Conservation (phyloP, 257 asterid genomes). For the Solanum chilense region DNA sequence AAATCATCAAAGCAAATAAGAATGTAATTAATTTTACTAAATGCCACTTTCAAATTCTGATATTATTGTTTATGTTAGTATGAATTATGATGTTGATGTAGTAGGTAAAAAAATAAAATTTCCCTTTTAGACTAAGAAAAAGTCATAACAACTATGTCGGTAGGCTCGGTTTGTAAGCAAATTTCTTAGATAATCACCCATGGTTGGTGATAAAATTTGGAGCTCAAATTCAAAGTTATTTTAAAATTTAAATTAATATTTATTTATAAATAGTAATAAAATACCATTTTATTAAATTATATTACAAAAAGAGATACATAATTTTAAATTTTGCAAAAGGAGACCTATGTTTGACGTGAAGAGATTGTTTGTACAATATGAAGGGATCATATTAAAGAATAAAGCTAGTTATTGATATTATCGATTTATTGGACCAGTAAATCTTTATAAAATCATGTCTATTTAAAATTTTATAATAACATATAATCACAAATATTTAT, state of each 20-base stretch:
- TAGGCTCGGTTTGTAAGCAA: no score
- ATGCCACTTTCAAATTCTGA: no score
- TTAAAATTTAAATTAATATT: background rate
- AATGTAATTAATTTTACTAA: no score
- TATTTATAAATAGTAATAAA: background rate
- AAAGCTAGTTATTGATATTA: accelerated
- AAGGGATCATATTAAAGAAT: background rate
- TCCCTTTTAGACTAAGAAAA: no score
- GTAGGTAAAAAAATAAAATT: no score
- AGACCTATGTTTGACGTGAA: accelerated
- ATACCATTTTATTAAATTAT: background rate
- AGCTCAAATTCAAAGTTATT: background rate
- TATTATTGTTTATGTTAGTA: no score
- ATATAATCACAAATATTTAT: background rate
- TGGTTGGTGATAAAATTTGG: background rate
- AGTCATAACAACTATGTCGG: no score
- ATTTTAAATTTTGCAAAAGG: background rate
- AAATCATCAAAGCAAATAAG: no score
- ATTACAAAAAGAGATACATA: background rate
- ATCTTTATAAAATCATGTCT: background rate
- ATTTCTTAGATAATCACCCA: no score
- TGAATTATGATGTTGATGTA: no score
- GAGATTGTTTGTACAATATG: background rate
- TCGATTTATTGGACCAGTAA: background rate
- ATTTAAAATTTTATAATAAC: background rate